A percentile compares a stretch with the other conserved stretches of the same genome.
Conservation (phyloP, 129 eudicot genomes). For the Centella asiatica region DNA sequence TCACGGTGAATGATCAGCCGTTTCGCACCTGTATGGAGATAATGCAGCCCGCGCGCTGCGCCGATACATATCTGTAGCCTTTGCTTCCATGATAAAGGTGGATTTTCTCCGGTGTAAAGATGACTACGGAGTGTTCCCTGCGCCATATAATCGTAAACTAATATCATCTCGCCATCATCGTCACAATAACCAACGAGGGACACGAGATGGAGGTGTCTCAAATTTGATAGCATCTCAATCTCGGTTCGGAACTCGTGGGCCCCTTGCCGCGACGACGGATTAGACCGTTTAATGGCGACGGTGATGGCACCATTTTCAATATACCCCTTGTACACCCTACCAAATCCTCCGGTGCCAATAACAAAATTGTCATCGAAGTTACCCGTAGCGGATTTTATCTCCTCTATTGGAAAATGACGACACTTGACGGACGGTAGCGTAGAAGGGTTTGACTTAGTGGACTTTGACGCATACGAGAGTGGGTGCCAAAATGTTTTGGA, state of each 20-base stretch:
- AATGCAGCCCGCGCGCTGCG: conserved; percentile 20
- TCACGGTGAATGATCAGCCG: conserved; percentile 21
- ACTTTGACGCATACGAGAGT: not conserved
- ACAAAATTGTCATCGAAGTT: conserved; percentile 13
- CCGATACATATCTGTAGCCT: conserved; percentile 26
- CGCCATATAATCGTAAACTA: conserved; percentile 24
- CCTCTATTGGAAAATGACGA: conserved; percentile 15
- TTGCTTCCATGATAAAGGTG: conserved; percentile 19
- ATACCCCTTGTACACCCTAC: conserved; percentile 27
- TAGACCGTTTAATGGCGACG: conserved; percentile 25
- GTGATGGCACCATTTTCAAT: conserved; percentile 9
- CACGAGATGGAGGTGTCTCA: conserved; percentile 21
- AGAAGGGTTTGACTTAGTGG: not conserved
- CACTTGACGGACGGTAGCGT: conserved; percentile 8
- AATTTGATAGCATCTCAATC: conserved; percentile 16
- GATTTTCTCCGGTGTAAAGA: conserved; percentile 11
- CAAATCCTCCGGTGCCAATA: conserved; percentile 27
- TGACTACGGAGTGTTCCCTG: conserved; percentile 18
- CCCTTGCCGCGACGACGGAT: conserved; percentile 23
- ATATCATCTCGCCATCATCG: conserved; percentile 20
- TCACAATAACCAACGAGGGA: conserved; percentile 24
- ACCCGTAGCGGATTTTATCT: conserved; percentile 16
- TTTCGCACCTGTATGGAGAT: conserved; percentile 21
- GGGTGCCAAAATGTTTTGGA: not conserved
- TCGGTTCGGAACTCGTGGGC: conserved; percentile 17